Evolutionary conservation across 768 basidiomycete species (phyloP), one percentile per base, ranked within the genome.

Genomic region (Calocera cornea): DNA sequence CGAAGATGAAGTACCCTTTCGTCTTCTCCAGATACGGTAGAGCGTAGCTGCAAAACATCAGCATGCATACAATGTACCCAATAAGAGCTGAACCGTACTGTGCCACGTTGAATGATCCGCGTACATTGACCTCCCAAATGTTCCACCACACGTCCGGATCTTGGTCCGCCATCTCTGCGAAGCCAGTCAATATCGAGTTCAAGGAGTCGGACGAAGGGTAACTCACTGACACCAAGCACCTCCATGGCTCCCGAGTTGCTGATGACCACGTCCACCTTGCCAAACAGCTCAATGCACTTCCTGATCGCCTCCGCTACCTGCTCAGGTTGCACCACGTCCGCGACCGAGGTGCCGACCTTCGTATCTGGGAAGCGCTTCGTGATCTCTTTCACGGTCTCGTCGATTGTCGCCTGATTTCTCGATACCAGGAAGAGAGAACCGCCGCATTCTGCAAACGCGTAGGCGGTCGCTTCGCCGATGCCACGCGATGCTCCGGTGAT

Each of bases 401-500:
- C 44, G 64, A 72, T 66, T 8, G 69, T 64, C 16, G 36, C 54
- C 60, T 33, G 12, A 8, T 69, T 72, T 33, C 74, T 72, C 73
- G 74, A 71, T 31, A 71, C 67, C 0, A 76, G 67, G n/a, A 72
- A 71, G 24, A 74, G 22, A 22, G 67, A 72, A 0, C 73, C 75
- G 16, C 76, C 76, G 0, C 75, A 73, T 0, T 71, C 71, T 7
- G 76, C 74, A 36, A 73, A 74, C 2, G 72, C 68, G 17, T 72
- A 40, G 3, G 76, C 73, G 3, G 70, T 71, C 22, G 71, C 74
- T 22, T 65, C 38, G 10, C 76, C 75, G 36, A 77, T 74, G 17
- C 76, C 76, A 17, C 50, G 65, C 2, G 72, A 74, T 12, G 72
- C 74, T 27, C 75, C 75, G 5, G 74, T 72, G 63, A 73, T 65